Base-by-base conservation (phyloP, 2,329 filamentous ascomycete species). In the Decorospora gaudefroyi region DNA sequence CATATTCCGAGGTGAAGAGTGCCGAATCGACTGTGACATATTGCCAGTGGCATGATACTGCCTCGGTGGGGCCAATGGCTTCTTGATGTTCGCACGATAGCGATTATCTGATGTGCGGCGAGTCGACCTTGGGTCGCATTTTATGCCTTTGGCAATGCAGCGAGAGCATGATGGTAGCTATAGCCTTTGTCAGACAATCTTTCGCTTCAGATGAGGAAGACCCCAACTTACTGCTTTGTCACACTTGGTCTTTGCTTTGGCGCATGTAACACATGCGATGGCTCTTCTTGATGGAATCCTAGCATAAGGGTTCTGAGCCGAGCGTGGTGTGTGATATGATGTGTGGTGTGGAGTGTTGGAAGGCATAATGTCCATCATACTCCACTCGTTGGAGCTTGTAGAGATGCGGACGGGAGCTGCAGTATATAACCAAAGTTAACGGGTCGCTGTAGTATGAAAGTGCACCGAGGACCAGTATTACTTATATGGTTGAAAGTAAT, bases 201-300 rank as follows among this genome's bases (percentile, higher is more conserved):
- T 31, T 10, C 22, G 11, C 15, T n/a, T 27, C 6, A 13, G 3
- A 22, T 21, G n/a, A 10, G 19, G 21, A 10, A 2, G 11, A 47
- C 58, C n/a, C n/a, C n/a, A n/a, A 46, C 64, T 42, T 46, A 68
- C 67, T 44, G 56, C 57, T 55, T 68, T 70, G 40, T 70, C 65
- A 42, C 67, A 69, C 51, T 69, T 67, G 6, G 67, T 69, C 50
- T 70, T 70, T 31, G 67, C 67, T 49, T 68, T 70, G 17, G 67
- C 67, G 46, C 67, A 70, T 43, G 67, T 66, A 3, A 68, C 67
- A 52, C 67, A 70, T 35, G 67, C 65, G 39, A 70, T 70, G n/a
- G 66, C 62, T 59, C 67, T 57, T 46, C 65, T 55, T 30, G 64
- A 57, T 5, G 66, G 51, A 41, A 63, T 65, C 34, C 61, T 61